These are phyloP conservation scores for Fusarium fujikuroi DNA, from an alignment of 2,329 filamentous ascomycete species.

Conservation along the genomic window DNA sequence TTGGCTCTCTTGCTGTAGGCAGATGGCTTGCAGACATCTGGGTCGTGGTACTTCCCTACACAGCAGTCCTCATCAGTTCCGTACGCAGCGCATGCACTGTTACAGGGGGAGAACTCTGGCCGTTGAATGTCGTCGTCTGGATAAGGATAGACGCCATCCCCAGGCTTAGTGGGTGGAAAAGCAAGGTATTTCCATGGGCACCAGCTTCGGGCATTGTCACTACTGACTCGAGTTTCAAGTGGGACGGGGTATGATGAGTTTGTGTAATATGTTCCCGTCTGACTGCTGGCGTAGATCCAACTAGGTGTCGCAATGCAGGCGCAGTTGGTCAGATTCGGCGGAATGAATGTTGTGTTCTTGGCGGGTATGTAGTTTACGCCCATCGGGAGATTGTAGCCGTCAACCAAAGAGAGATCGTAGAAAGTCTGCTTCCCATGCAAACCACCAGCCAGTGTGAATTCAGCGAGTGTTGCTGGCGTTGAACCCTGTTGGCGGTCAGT, in stretches of 20 bases:
- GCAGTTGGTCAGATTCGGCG: conserved; percentile 80
- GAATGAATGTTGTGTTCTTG: conserved; percentile 72
- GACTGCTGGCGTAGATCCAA: conserved; percentile 65
- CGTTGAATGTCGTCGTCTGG: conserved; percentile 78
- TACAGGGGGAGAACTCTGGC: conserved; percentile 80
- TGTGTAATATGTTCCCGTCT: conserved; percentile 67
- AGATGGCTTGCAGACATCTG: conserved; percentile 72
- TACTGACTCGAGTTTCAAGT: conserved; percentile 69
- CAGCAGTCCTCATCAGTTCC: conserved; percentile 78
- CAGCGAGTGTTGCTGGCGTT: conserved; percentile 79
- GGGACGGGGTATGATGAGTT: conserved; percentile 75
- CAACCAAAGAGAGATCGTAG: conserved; percentile 86
- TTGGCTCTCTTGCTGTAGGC: conserved; percentile 78
- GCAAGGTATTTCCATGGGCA: conserved; percentile 84
- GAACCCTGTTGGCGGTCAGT: conserved; percentile 64
- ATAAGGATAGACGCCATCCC: conserved; percentile 82
- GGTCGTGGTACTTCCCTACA: conserved; percentile 72
- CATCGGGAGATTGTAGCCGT: conserved; percentile 84
- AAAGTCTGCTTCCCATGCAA: conserved; percentile 72
- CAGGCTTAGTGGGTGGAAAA: conserved; percentile 73
- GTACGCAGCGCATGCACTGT: conserved; percentile 78
- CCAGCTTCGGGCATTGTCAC: conserved; percentile 71
- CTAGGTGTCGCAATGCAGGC: conserved; percentile 79
- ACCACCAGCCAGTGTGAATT: conserved; percentile 80
- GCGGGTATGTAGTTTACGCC: conserved; percentile 70